Evolutionary conservation across 768 basidiomycete genomes (phyloP), one percentile per base, ranked within the genome.

Genomic region (Pulveroboletus sp.): DNA sequence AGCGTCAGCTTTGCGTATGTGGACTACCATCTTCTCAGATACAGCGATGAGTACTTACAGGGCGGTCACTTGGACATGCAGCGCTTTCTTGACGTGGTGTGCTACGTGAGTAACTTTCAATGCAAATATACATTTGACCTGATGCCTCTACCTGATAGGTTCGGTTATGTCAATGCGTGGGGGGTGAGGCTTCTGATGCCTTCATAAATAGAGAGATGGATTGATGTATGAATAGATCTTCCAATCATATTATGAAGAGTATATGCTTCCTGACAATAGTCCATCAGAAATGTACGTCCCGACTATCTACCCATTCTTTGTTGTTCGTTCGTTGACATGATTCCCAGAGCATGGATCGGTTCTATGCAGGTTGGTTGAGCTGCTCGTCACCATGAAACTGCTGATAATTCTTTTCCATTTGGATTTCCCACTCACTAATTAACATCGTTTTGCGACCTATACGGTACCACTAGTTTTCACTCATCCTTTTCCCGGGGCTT

Each of bases 101-200:
- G 69, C 76, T n/a, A 74, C 77, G 68, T 77, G 49, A 51, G 68
- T 59, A 22, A 13, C 22, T 32, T 51, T 41, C 47, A 1, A 14
- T 37, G 48, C 30, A 12, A 34, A 16, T 20, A 3, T 40, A 40
- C 32, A 23, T 22, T 27, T 44, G 31, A 41, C 14, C 31, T 43
- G 9, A 43, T 12, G 34, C 29, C 38, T 51, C 40, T 16, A 11
- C 16, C 16, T 19, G 44, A 23, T 26, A 79, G 77, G 9, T 82
- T 86, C 63, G 87, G 87, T 20, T 82, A 81, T 52, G 79, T 85
- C 4, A 88, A 86, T 55, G 77, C 83, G 0, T 87, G 85, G 84
- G 86, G 87, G 42, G 86, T 84, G 58, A 68, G 62, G 19, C 19
- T 16, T 73, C 13, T 26, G 16, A 24, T 24, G 9, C 13, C 6